These are phyloP conservation scores for Dactylella cylindrospora DNA, from an alignment of 2,329 filamentous ascomycete species.

Conservation along the genomic window DNA sequence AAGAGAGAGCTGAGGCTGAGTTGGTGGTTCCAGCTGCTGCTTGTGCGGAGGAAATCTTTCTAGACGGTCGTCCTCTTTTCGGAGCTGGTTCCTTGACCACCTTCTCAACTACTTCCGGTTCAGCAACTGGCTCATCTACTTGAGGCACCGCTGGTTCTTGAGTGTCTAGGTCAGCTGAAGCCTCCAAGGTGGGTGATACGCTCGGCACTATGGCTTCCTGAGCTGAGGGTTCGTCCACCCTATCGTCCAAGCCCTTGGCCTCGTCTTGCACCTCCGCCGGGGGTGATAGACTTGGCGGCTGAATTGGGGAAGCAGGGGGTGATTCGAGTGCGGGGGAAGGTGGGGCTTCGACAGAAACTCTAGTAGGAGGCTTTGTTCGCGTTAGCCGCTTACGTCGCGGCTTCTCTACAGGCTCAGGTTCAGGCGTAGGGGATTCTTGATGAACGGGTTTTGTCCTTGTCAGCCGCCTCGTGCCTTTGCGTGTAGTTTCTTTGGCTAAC, in stretches of 20 bases:
- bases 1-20: constrained; percentile 11
- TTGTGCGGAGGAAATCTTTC: no score
- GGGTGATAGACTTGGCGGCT: background rate
- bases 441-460: constrained; percentile 53
- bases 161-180: no score
- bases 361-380: background rate
- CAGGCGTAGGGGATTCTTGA: constrained; percentile 44
- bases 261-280: no score
- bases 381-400: constrained; percentile 12
- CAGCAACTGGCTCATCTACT: no score
- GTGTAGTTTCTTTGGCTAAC: constrained; percentile 56
- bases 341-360: background rate
- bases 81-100: no score
- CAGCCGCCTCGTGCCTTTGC: constrained; percentile 54
- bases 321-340: background rate
- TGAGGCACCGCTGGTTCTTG: no score
- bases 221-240: no score
- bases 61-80: no score
- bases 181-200: no score
- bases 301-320: background rate
- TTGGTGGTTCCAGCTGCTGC: background rate
- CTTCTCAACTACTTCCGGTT: no score
- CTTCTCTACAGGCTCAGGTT: constrained; percentile 29
- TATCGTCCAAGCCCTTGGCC: no score
- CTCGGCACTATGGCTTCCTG: no score